Base-by-base conservation (phyloP, 306 rosid genomes). In the Fragaria ananassa region DNA sequence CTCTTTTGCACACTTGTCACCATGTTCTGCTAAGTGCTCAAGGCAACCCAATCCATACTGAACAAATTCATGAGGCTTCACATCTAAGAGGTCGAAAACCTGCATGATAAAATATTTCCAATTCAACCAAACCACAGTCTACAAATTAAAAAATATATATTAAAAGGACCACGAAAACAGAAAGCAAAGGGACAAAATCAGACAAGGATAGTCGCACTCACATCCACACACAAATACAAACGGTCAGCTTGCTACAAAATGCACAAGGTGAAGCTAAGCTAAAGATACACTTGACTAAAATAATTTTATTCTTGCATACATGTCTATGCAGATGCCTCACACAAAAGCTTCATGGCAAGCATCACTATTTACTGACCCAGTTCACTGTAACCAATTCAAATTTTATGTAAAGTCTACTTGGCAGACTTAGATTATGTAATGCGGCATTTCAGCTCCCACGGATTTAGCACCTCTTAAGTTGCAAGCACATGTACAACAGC, bases 11-110 rank as follows among this genome's bases (percentile, higher is more conserved):
- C 88, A 80, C 77, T 85, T 65, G 75, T 96, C 98, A 7, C 97
- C 97, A 53, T 85, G 82, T 37, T 39, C 86, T 23, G 88, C 91
- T 81, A 96, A 81, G 85, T 81, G 49, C 84, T 96, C 97, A 18
- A 96, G 81, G 85, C 97, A 93, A 82, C 88, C 83, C 86, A 96
- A 83, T 77, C 99, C 99, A 79, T 93, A 88, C 42, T 19, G 81
- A 27, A 96, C 90, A 83, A 93, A 96, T 70, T 93, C 99, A 74
- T 87, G 87, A 75, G 99, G 99, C 88, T 91, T 93, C 86, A 96
- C 99, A 84, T 93, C 98, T 12, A 76, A 47, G 44, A 96, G 72
- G 75, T 87, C 98, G 78, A 96, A 91, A 83, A 96, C 97, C 99
- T 96, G 89, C 83, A 83, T 4, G 11, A 31, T 54, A 81, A 62